Evolutionary conservation across 805 yeast species (phyloP), one percentile per base, ranked within the genome.

Genomic region (Wickerhamiella dianesei): DNA sequence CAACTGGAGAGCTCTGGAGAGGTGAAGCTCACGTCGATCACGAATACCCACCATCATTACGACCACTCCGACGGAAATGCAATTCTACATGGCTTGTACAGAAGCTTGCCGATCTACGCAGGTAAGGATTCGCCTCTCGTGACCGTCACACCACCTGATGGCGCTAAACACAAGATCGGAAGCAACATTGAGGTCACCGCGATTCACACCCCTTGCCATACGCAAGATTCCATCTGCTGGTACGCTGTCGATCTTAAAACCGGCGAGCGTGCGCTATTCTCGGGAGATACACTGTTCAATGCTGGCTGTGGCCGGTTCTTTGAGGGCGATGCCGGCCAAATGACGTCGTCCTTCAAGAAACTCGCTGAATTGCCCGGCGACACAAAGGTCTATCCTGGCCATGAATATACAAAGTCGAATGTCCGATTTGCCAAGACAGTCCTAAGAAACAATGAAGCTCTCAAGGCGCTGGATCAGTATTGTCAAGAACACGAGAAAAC

Each of bases 281-380:
- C 96, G 0, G 99, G 99, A 12, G 99, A 92, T 64, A 92, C 98
- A 0, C 69, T 92, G 40, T 92, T 92, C 66, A 82, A 76, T 41
- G 84, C 89, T 40, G 99, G 99, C 2, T 88, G 96, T 62, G 99
- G 99, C 9, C 72, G 97, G 46, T 92, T 92, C 65, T 92, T 92
- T 60, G 99, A 92, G 65, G 98, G 98, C 2, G 69, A 73, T 12
- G 87, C 88, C 0, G 65, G 64, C 37, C 81, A 92, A 59, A 92
- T 92, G 99, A 74, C 80, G 54, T 52, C 55, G 1, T 74, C 94
- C 0, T 70, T 92, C 56, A 78, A 76, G 55, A 62, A 67, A 17
- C 68, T 92, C 49, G 81, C 72, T 2, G 44, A 52, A 9, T 69
- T 89, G 45, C 88, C 94, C 0, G 64, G 66, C 18, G 80, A 77